Percentiles rank a stretch among this genome's conserved stretches.
Conservation (phyloP, 257 asterid species). For the Rehmannia glutinosa region DNA sequence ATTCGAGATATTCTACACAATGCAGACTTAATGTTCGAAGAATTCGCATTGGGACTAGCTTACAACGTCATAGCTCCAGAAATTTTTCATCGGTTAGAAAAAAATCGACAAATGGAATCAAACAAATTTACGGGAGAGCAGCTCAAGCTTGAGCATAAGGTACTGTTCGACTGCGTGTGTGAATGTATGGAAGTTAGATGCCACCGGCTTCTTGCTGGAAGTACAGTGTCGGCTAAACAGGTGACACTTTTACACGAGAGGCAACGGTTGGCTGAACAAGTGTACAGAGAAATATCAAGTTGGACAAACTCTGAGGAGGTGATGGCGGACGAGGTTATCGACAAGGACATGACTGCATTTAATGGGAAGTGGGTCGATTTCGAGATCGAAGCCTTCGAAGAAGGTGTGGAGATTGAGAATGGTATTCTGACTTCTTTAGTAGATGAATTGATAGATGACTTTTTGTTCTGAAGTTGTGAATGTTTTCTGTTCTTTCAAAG, state of each 20-base stretch:
- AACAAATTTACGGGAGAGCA: slow-evolving; percentile 41
- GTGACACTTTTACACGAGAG: slow-evolving; percentile 28
- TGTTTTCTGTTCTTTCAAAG: no score
- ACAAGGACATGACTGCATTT: slow-evolving; percentile 77
- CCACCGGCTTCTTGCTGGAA: slow-evolving; percentile 34
- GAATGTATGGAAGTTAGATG: slow-evolving; percentile 61
- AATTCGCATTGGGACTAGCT: slow-evolving; percentile 55
- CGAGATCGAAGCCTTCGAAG: slow-evolving; percentile 66
- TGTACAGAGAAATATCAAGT: slow-evolving; percentile 70
- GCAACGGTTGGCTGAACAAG: slow-evolving; percentile 63
- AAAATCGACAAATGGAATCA: slow-evolving; percentile 27
- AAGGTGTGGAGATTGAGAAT: slow-evolving; percentile 75
- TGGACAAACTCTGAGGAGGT: slow-evolving; percentile 63
- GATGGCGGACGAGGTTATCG: slow-evolving; percentile 91
- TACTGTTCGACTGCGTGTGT: slow-evolving; percentile 60
- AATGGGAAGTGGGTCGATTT: slow-evolving; percentile 88
- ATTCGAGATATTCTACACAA: slow-evolving; percentile 41
- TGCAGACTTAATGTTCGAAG: slow-evolving; percentile 46
- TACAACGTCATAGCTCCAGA: slow-evolving; percentile 49
- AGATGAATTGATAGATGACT: slow-evolving; percentile 69
- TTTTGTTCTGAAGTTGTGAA: slow-evolving; percentile 35
- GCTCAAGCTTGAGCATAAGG: slow-evolving; percentile 44
- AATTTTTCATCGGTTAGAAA: slow-evolving; percentile 59
- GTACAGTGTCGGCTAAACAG: slow-evolving; percentile 60
- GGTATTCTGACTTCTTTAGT: slow-evolving; percentile 57